These are phyloP conservation scores for Aspergillus fischeri DNA, from an alignment of 2,329 filamentous ascomycete species.

Conservation along the genomic window DNA sequence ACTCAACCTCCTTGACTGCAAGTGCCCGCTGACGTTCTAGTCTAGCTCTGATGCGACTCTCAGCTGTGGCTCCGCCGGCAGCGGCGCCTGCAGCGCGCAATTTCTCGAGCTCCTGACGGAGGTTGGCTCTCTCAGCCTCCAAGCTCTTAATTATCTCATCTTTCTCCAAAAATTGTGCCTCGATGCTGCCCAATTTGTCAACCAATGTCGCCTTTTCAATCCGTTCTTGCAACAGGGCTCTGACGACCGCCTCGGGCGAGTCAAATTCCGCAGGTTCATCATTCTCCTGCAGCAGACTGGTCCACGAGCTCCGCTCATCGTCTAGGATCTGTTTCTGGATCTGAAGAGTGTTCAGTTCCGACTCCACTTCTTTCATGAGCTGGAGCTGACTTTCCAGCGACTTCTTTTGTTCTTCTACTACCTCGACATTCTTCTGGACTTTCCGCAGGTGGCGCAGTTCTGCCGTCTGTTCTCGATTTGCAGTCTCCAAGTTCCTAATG, in stretches of 20 bases:
- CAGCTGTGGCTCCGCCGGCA: slow-evolving; percentile 46
- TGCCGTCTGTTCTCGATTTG: slow-evolving; percentile 70
- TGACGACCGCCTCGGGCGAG: slow-evolving; percentile 80
- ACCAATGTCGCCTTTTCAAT: slow-evolving; percentile 75
- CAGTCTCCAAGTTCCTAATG: slow-evolving; percentile 75
- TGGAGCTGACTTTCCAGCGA: slow-evolving; percentile 73
- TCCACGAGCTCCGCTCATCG: slow-evolving; percentile 83
- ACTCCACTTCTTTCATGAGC: slow-evolving; percentile 67
- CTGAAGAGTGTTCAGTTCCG: slow-evolving; percentile 72
- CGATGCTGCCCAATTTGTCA: slow-evolving; percentile 72
- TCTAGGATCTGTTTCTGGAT: slow-evolving; percentile 83
- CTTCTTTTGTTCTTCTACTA: slow-evolving; percentile 93
- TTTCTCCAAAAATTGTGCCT: slow-evolving; percentile 73
- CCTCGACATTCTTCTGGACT: slow-evolving; percentile 78
- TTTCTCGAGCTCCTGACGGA: slow-evolving; percentile 68
- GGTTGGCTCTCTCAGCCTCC: slow-evolving; percentile 62
- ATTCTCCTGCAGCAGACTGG: slow-evolving; percentile 73
- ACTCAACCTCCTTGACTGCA: slow-evolving; percentile 88
- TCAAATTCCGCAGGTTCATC: slow-evolving; percentile 68
- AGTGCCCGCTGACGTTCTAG: slow-evolving; percentile 82
- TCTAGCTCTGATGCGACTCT: slow-evolving; percentile 66
- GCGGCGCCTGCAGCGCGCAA: slow-evolving; percentile 49
- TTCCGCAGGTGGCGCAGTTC: slow-evolving; percentile 82
- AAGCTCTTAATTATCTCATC: slow-evolving; percentile 70
- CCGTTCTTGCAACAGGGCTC: slow-evolving; percentile 76